Evolutionary conservation across 805 yeast species (phyloP), one percentile per base, ranked within the genome.

Genomic region (Yamadazyma endophytica): DNA sequence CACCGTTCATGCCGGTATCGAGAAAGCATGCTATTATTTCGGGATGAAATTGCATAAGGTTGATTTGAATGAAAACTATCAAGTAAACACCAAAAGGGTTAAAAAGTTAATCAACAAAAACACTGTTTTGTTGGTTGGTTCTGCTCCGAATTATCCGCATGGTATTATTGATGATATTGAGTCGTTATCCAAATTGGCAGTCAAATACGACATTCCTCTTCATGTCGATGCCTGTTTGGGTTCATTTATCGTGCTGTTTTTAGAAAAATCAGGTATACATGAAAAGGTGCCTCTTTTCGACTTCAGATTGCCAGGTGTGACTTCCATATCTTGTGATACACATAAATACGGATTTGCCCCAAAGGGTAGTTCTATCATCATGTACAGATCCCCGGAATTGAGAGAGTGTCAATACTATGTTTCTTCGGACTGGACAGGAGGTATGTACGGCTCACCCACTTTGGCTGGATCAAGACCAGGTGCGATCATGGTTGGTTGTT

Each of bases 271-370:
- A 2, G 36, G 39, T 14, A 61, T 63, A 9, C 83, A 83, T 2
- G 66, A 59, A 29, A 42, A 44, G 4, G 42, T 64, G 2, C 82
- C 83, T 5, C 50, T 61, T 9, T 89, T 90, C 59, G 97, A 92
- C 54, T 90, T 90, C 61, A 65, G 90, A 42, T 69, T 87, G 2
- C 82, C 86, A 1, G 92, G 72, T 19, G 97, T 92, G n/a, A 92
- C 97, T 1, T 88, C 97, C 2, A 90, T 90, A 36, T 85, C 96
- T n/a, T 92, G 97, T 61, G 98, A 90, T 55, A 90, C 98, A n/a
- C 98, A 90, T 67, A 90, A 90, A 58, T 90, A 90, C 52, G 98
- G 97, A 1, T 92, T 90, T 68, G 97, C 97, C 6, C 98, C 98
- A 23, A 90, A 90, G 58, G 98, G 98, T 7, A 82, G 95, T 0